A percentile compares a stretch with the other conserved stretches of the same genome.
These are phyloP conservation scores for Naganishia albida DNA, from an alignment of 1,284 basidiomycete species.

Conservation along the genomic window DNA sequence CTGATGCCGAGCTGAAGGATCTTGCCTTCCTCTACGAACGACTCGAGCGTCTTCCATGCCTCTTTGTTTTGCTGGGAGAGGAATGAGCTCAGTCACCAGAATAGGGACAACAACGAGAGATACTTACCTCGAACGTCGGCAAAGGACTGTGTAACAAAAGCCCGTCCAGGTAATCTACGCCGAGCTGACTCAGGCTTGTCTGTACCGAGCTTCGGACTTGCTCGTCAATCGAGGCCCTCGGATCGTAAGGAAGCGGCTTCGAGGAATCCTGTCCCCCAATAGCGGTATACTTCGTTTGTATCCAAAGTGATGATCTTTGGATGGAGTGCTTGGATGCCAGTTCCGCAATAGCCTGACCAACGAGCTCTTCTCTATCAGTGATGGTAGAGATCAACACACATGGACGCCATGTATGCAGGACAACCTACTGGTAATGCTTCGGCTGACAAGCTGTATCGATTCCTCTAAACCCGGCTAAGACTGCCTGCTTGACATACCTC, in stretches of 20 bases:
- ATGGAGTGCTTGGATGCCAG: conserved; percentile 61
- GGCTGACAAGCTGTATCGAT: conserved; percentile 79
- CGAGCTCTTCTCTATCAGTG: conserved; percentile 67
- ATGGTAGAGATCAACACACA: background rate
- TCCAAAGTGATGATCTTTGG: conserved; percentile 64
- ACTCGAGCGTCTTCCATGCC: conserved; percentile 66
- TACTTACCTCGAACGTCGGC: conserved; percentile 55
- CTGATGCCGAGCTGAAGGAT: conserved; percentile 70
- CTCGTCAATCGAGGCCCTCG: conserved; percentile 58
- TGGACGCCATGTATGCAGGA: too few relatives aligned
- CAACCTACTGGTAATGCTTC: conserved; percentile 65
- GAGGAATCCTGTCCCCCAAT: conserved; percentile 67
- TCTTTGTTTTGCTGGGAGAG: conserved; percentile 59
- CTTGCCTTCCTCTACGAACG: conserved; percentile 64
- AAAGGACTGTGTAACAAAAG: conserved; percentile 76
- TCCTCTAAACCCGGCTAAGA: conserved; percentile 71
- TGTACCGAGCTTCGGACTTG: conserved; percentile 68
- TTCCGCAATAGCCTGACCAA: conserved; percentile 67
- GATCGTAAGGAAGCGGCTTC: conserved; percentile 72
- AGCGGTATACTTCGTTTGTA: conserved; percentile 81
- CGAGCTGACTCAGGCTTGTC: conserved; percentile 66
- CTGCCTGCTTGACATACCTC: conserved; percentile 67
- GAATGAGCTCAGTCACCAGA: background rate
- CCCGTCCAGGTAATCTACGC: conserved; percentile 69
- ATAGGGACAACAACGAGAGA: background rate